Base-by-base conservation (phyloP, 495 filamentous ascomycete species). In the Penicillium simplicissimum region DNA sequence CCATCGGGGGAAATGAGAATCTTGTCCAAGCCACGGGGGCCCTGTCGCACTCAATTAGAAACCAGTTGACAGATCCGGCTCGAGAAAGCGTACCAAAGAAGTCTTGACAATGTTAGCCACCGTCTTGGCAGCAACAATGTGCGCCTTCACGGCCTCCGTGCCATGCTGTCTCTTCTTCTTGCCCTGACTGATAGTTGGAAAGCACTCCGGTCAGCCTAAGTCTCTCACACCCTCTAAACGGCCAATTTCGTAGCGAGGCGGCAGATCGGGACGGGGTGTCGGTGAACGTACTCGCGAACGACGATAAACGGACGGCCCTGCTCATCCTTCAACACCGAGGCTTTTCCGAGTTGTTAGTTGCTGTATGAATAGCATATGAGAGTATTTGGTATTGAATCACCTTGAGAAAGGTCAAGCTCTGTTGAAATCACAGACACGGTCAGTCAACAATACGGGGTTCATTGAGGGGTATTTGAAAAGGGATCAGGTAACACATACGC, bases 1-100 rank as follows among this genome's bases (percentile, higher is more conserved):
- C 95, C 95, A 75, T 99, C 95, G 34, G 95, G 91, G 47, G 95
- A 99, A 68, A 99, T 99, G 65, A 99, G 82, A 70, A 99, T 99
- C 81, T 99, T 99, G 82, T 99, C 95, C 67, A 99, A 87, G 57
- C 95, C 95, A 67, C 96, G 89, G 58, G 95, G 95, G 49, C 95
- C 95, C 87, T 90, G 67, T 15, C 7, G 64, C 59, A 40, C 54
- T 21, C 9, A 42, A 14, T 76, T 71, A 74, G 68, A 59, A 36
- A 51, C 54, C 40, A 25, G 38, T 55, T 23, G 25, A 9, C n/a
- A 15, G 23, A 33, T 40, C 13, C 14, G 38, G 34, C 36, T 36
- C 31, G 15, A 52, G 25, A 33, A 36, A 17, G 51, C 76, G 59
- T 79, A 85, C 83, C 74, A 99, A 80, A 69, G 95, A 99, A 65